Conservation (phyloP, 2,329 filamentous ascomycete genomes). For the Exophiala xenobiotica region DNA sequence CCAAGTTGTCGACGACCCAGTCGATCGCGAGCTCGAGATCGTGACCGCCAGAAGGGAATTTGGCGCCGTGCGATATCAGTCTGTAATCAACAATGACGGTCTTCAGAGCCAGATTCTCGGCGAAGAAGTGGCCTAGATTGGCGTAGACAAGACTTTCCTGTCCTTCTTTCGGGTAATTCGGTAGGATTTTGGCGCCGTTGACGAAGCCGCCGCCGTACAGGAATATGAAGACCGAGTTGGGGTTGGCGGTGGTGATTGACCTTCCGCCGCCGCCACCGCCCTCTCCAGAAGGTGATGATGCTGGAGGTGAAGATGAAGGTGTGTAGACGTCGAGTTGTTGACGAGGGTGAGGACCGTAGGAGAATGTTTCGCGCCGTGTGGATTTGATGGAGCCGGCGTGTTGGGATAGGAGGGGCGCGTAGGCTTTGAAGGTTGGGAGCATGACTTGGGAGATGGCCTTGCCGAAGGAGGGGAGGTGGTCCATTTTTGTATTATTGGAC, state of each 20-base stretch:
- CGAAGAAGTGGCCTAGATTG: conserved; percentile 44
- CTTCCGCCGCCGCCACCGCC: no score
- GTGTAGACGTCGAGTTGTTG: conserved; percentile 44
- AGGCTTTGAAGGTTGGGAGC: conserved; percentile 14
- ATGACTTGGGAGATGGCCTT: conserved; percentile 4
- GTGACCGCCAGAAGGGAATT: conserved; percentile 44
- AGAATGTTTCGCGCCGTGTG: conserved; percentile 12
- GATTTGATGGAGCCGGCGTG: conserved; percentile 12
- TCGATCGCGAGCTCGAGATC: conserved; percentile 39
- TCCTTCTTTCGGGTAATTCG: no score
- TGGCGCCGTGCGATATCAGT: conserved; percentile 41
- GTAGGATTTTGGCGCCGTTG: conserved; percentile 35
- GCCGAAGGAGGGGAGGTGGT: conserved; percentile 8
- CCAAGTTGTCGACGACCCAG: conserved; percentile 35
- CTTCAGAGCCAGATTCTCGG: conserved; percentile 36
- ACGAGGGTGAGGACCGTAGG: conserved; percentile 38
- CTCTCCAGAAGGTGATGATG: no score
- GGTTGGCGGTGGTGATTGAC: conserved; percentile 32
- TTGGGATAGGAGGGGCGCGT: conserved; percentile 12
- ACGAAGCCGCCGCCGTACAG: conserved; percentile 45
- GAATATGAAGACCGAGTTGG: conserved; percentile 42
- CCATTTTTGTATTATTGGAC: conserved; percentile 16
- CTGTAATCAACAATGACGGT: conserved; percentile 43
- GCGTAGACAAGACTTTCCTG: conserved; percentile 33
- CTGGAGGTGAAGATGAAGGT: conserved; percentile 36